Evolutionary conservation across 192 early-diverging fungal species (phyloP), one percentile per base, ranked within the genome.

Genomic region (Piromyces sp.): DNA sequence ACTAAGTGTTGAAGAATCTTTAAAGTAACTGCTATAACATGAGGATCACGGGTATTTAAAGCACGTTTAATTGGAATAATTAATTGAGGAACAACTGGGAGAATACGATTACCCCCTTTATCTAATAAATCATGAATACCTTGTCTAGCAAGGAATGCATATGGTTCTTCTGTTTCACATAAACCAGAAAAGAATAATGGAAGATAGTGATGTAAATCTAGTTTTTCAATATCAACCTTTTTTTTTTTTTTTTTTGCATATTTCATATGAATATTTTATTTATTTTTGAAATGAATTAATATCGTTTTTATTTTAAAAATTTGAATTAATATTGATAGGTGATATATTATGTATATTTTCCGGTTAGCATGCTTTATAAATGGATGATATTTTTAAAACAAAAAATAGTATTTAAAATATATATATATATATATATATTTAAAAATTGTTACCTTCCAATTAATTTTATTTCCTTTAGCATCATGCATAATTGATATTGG

Each of bases 41-140:
- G 89, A 79, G 86, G 88, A 84, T 91, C 90, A 33, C 90, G 83
- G n/a, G 89, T 91, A 85, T 91, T 91, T n/a, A 91, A 84, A 5
- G 90, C 90, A 91, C 90, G 90, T 80, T 91, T 91, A 88, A 91
- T 90, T 5, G 90, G 90, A 83, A 91, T 91, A 82, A 91, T 91
- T 30, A 91, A 80, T 80, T 91, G 90, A 26, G 90, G 90, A 16
- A 91, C 90, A 12, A 91, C 90, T 9, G 90, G 90, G 82, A 91
- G 83, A 33, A 91, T 88, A 83, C 88, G 89, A 84, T 88, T 87
- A 19, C 89, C 90, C 5, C 90, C 90, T 81, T 89, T 90, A 82
- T 91, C 90, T 58, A 91, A 82, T 40, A 91, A 80, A 81, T 91
- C 90, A 81, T 91, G 90, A 80, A 91, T 91, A 28, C 90, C 90